Percentiles rank a stretch among this genome's conserved stretches.
Evolutionary conservation across 2,329 filamentous ascomycete genomes (phyloP).

Genomic region (Grosmannia clavigera): DNA sequence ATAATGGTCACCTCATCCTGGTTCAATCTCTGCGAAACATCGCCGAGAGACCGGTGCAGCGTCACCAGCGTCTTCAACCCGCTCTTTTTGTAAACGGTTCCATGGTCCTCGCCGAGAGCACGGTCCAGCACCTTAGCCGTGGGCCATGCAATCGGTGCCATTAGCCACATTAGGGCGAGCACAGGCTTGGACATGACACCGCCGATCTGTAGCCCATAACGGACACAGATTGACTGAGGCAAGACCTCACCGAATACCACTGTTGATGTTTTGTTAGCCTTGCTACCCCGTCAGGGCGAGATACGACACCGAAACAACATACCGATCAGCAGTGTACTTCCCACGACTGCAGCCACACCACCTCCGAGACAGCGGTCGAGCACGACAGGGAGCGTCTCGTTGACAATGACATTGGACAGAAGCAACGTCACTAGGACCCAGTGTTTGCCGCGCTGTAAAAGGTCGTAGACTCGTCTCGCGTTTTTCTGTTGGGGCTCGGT

Average conservation of each 20-base stretch:
- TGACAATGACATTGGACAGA: conserved; percentile 93
- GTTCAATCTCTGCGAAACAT: conserved; percentile 78
- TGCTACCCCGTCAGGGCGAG: not conserved
- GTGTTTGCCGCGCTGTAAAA: conserved; percentile 84
- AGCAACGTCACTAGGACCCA: conserved; percentile 95
- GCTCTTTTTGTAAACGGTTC: conserved; percentile 95
- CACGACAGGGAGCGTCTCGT: conserved; percentile 91
- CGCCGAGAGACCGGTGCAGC: conserved; percentile 81
- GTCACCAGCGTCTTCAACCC: conserved; percentile 94
- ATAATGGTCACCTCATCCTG: conserved; percentile 99
- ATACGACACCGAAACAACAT: conserved; percentile 20
- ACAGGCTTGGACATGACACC: conserved; percentile 88
- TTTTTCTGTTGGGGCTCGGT: conserved; percentile 79
- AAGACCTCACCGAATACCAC: conserved; percentile 98
- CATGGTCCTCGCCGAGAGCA: conserved; percentile 87
- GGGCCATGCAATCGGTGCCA: conserved; percentile 83
- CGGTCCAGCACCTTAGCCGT: conserved; percentile 91
- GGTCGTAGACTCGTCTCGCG: conserved; percentile 64
- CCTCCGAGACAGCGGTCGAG: conserved; percentile 88
- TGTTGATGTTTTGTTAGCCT: conserved; percentile 22
- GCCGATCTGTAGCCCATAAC: conserved; percentile 89
- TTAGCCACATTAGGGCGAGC: conserved; percentile 78
- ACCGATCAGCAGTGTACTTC: conserved; percentile 91
- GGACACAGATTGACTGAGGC: conserved; percentile 90
- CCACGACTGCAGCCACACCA: conserved; percentile 85